Base-by-base conservation (phyloP, 1,139 yeast genomes). In the Saccharomyces hybrid region DNA sequence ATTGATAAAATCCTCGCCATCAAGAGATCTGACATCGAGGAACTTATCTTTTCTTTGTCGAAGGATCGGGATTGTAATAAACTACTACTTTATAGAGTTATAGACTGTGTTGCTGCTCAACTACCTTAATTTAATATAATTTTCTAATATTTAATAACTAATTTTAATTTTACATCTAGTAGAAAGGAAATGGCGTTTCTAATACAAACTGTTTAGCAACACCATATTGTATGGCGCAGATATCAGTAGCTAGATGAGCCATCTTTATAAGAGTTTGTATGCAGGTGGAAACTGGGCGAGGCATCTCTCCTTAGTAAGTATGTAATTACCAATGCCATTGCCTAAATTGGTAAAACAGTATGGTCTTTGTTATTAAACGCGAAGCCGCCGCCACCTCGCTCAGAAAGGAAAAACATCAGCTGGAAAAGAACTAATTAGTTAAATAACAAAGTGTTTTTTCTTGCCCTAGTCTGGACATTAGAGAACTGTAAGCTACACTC, bases 91-190 rank as follows among this genome's bases (percentile, higher is more conserved):
- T 58, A 58, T 49, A 57, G 53, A 34, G 27, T 60, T 3, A 13
- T 61, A 4, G 65, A 63, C 48, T 57, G 61, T 41, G n/a, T 56
- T 4, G 25, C 60, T 23, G 65, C 66, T n/a, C 56, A 59, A 50
- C 27, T 48, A 32, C 34, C 32, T 5, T 31, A 48, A 5, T 20
- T 20, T 20, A 20, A 3, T 3, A 20, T 20, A 20, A 3, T 20
- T 20, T 16, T 16, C n/a, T 38, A 5, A 16, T 38, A 9, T 38
- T 4, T 38, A 38, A 13, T 11, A 11, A 29, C 5, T 5, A 29
- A 29, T 13, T 29, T 11, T 4, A 11, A 29, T 13, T 11, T 4
- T 29, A 11, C 23, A 20, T 20, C 23, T 20, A 20, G 23, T 20
- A 20, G 4, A 20, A 20, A 20, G 4, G 23, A 20, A 20, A 20